Evolutionary conservation across 2,329 filamentous ascomycete species (phyloP).

Genomic region (Trematosphaeria pertusa): DNA sequence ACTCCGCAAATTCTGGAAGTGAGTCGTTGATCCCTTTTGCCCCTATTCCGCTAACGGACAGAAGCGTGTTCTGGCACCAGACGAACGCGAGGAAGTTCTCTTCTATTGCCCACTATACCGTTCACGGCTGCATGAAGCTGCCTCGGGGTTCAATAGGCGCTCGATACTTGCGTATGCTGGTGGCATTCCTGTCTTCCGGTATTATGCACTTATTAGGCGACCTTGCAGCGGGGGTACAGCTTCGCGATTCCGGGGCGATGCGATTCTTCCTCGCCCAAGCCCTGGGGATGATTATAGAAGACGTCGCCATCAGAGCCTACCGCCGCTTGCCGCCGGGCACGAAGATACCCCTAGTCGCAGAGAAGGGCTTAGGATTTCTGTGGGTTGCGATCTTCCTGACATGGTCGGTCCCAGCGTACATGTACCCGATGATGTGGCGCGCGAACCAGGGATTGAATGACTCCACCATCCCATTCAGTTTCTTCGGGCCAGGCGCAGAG

Average conservation of each 20-base stretch:
- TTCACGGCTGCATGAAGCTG: slow-evolving; percentile 6
- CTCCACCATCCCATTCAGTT: slow-evolving; percentile 10
- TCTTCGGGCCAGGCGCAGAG: slow-evolving; percentile 4
- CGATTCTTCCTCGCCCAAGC: slow-evolving; percentile 11
- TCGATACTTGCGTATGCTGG: slow-evolving; percentile 11
- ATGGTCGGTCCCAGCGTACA: slow-evolving; percentile 12
- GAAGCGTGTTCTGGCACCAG: slow-evolving; percentile 18
- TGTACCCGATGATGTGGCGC: slow-evolving; percentile 19
- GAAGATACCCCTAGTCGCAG: no score
- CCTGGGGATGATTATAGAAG: slow-evolving; percentile 7
- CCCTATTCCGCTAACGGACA: not conserved
- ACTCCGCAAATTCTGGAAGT: slow-evolving; percentile 12
- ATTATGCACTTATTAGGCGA: slow-evolving; percentile 16
- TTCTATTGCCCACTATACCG: slow-evolving; percentile 10
- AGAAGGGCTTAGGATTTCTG: slow-evolving; percentile 6
- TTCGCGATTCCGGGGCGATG: slow-evolving; percentile 13
- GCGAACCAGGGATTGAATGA: slow-evolving; percentile 11
- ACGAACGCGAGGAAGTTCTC: slow-evolving; percentile 14
- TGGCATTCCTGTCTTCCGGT: slow-evolving; percentile 12
- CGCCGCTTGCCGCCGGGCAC: no score
- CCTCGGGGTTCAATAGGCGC: slow-evolving; percentile 9
- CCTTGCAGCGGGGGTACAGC: slow-evolving; percentile 8
- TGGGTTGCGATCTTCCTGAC: slow-evolving; percentile 11
- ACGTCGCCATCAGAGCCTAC: not conserved
- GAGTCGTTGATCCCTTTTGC: not conserved